Percentiles rank a stretch among this genome's conserved stretches.
Evolutionary conservation across 345 rosid genomes (phyloP).

Genomic region (Cardamine occulta): DNA sequence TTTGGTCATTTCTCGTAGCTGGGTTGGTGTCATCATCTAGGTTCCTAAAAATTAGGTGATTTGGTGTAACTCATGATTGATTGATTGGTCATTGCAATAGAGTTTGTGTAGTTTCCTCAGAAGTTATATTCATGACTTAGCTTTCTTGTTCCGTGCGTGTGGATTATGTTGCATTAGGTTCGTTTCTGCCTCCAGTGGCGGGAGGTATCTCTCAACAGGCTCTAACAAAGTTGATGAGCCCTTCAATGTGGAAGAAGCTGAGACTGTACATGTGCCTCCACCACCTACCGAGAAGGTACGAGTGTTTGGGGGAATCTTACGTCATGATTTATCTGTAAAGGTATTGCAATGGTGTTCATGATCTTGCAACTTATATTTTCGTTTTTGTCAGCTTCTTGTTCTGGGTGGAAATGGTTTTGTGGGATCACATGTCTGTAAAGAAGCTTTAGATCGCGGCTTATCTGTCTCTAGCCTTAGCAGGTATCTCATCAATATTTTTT

Average conservation of each 20-base stretch:
- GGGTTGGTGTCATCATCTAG: background rate
- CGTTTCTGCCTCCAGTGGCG: constrained; percentile 43
- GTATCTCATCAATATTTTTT: constrained; percentile 38
- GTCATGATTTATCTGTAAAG: background rate
- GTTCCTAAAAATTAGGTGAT: background rate
- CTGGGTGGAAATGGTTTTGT: constrained; percentile 99
- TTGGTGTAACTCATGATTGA: background rate
- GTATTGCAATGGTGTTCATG: constrained; percentile 4
- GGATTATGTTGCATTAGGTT: constrained; percentile 43
- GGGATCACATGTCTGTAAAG: constrained; percentile 87
- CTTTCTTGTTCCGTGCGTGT: background rate
- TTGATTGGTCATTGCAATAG: background rate
- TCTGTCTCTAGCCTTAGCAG: constrained; percentile 95
- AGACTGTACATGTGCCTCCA: constrained; percentile 77
- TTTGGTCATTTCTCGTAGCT: constrained; percentile 12
- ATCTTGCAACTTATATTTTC: constrained; percentile 12
- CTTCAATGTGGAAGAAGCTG: constrained; percentile 85
- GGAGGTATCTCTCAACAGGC: constrained; percentile 67
- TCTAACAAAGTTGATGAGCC: constrained; percentile 81
- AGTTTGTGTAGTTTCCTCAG: background rate
- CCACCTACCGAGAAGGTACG: constrained; percentile 83
- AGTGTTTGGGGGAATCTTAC: background rate
- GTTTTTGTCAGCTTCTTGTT: constrained; percentile 74
- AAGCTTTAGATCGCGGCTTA: constrained; percentile 79
- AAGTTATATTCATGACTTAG: background rate